Evolutionary conservation across 1,139 yeast species (phyloP), one percentile per base, ranked within the genome.

Genomic region (Blastobotrys proliferans): DNA sequence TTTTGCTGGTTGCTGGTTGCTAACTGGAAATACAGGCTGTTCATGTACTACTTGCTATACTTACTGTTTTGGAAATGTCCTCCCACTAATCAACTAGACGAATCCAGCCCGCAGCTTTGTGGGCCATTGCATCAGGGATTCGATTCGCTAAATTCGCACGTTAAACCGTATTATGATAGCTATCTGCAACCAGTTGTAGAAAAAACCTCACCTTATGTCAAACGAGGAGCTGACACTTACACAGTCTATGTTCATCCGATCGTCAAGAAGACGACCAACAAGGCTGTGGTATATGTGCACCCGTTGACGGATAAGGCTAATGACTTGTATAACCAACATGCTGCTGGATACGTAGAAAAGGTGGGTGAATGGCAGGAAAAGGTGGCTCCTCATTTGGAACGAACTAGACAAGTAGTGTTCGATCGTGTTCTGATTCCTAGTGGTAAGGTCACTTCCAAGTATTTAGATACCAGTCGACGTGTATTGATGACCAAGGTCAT

Each of bases 1-100:
- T 6, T 11, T 6, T 27, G 13, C n/a, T 27, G 10, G 13, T 27
- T 27, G 13, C n/a, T n/a, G n/a, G n/a, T n/a, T n/a, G n/a, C n/a
- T n/a, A n/a, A n/a, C n/a, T n/a, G n/a, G n/a, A n/a, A n/a, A 29
- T 35, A 11, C 14, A 49, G 62, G 29, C 35, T 54, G 10, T 49
- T 55, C 21, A 51, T 58, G 14, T 57, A 56, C 43, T 59, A 59
- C 41, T 17, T 53, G 35, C 45, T 57, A 19, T 58, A 50, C 34
- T 45, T 59, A 43, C 44, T 53, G 5, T 19, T 56, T 10, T 56
- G 61, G 60, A 41, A 43, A 35, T 59, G 63, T 39, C 62, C 63
- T 3, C 51, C 51, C 1, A 28, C 51, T 20, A 17, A 49, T 2
- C 41, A 44, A 21, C 39, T 44, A 8, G 38, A 21, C 17, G 45